Evolutionary conservation across 257 asterid genomes (phyloP).

Genomic region (Solanum commersonii): DNA sequence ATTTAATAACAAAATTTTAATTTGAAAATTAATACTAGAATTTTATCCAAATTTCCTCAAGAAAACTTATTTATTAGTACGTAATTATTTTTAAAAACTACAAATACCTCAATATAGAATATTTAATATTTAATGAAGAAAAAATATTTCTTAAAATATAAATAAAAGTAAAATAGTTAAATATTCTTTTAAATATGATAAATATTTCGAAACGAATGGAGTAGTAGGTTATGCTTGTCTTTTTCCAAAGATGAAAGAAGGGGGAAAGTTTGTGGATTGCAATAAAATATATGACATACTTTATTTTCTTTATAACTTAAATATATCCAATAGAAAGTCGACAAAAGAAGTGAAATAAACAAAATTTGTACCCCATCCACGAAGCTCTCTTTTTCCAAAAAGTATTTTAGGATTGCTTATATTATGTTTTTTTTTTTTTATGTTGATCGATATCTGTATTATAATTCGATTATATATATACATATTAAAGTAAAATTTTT

Average conservation of each 20-base stretch:
- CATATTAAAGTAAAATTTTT: background rate
- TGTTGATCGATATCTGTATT: background rate
- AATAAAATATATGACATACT: background rate
- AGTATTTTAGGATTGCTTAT: background rate
- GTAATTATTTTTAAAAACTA: too few relatives aligned
- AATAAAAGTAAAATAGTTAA: too few relatives aligned
- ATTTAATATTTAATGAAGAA: too few relatives aligned
- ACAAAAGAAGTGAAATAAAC: background rate
- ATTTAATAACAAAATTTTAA: background rate
- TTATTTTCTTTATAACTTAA: background rate
- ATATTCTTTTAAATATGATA: background rate
- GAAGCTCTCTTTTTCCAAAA: background rate
- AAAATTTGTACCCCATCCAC: background rate
- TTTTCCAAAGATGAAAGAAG: background rate
- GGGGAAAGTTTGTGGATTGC: background rate
- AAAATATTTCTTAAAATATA: too few relatives aligned
- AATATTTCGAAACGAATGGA: background rate
- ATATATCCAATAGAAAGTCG: background rate
- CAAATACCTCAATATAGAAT: background rate
- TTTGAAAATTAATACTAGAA: background rate
- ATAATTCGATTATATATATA: too few relatives aligned
- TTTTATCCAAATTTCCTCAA: background rate
- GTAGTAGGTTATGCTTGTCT: background rate
- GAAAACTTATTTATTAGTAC: background rate
- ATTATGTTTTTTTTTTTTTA: rapidly evolving